Evolutionary conservation across 1,284 basidiomycete species (phyloP), one percentile per base, ranked within the genome.

Genomic region (Cryptococcus sp.): DNA sequence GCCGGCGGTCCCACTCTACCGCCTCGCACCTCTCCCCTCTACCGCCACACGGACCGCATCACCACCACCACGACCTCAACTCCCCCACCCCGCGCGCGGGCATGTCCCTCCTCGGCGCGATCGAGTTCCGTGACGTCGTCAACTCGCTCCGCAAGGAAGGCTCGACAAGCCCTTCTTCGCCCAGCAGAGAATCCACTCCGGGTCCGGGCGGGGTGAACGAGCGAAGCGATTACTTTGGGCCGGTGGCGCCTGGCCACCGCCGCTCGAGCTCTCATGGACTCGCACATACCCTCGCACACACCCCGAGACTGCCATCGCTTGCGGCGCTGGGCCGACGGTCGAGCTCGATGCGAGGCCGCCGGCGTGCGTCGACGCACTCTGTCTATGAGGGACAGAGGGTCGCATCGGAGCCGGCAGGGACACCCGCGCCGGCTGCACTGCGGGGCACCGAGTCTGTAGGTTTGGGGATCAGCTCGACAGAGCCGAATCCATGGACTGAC

Each of bases 81-180:
- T 69, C 69, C 2, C 70, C 70, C 50, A 71, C 69, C 1, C 70
- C 70, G 3, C 60, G 73, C 38, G 69, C 73, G 3, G 69, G 65
- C 1, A 91, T 93, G 75, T 95, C 92, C 6, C 82, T 98, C 1
- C 83, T 96, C 2, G 90, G 93, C 9, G 93, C 94, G 0, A 84
- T 98, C 52, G 94, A 97, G 73, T 97, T 97, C 76, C 82, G 91
- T 28, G 87, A 93, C 59, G 88, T 96, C 15, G 87, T 97, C 15
- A 82, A 87, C 16, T 87, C 87, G 0, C 80, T 98, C 9, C 83
- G 85, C 55, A 80, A 82, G 16, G 79, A 80, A 33, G 48, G 37
- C 13, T 50, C 48, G 15, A 8, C 12, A 4, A 33, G 28, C 28
- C 5, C 28, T 33, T 33, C 28, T 33, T 33, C 28, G 9, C 61